Conservation (phyloP, 2,329 filamentous ascomycete species). For the Plenodomus tracheiphilus region DNA sequence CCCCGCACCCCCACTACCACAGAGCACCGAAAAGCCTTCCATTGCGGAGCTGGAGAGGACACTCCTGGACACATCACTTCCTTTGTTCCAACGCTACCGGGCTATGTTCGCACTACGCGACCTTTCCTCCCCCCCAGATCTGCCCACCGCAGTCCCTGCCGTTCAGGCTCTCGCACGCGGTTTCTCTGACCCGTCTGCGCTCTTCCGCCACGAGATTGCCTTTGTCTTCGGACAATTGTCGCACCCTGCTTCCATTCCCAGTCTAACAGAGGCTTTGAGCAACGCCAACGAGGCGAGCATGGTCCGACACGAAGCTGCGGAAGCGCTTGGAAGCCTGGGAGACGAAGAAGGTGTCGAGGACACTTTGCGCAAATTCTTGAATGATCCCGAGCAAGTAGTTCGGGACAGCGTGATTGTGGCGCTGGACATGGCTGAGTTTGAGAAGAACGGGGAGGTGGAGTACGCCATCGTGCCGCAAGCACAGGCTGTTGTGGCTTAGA, state of each 20-base stretch:
- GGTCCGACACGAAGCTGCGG: conserved; percentile 96
- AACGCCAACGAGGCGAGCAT: conserved; percentile 85
- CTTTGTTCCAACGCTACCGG: conserved; percentile 90
- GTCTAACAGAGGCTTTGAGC: conserved; percentile 76
- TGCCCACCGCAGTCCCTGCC: conserved; percentile 86
- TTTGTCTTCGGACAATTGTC: conserved; percentile 97
- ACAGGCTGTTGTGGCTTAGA: conserved; percentile 32
- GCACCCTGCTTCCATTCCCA: conserved; percentile 95
- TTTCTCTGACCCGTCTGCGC: conserved; percentile 80
- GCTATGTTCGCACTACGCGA: conserved; percentile 98
- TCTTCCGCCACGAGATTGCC: conserved; percentile 97
- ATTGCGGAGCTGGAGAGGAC: conserved; percentile 75
- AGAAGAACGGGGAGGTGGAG: conserved; percentile 83
- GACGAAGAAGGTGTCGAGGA: conserved; percentile 93
- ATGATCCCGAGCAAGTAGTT: conserved; percentile 91
- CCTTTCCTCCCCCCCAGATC: conserved; percentile 87
- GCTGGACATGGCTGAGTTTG: conserved; percentile 96
- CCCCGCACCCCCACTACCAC: conserved; percentile 84
- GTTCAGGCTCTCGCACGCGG: conserved; percentile 84
- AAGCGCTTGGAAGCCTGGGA: conserved; percentile 90
- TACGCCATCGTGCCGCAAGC: conserved; percentile 81
- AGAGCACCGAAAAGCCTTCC: conserved; percentile 62
- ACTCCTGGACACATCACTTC: conserved; percentile 75
- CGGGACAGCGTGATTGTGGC: conserved; percentile 94
- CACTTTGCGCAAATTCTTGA: conserved; percentile 76